These are phyloP conservation scores for Effrenium voratum DNA, from an alignment of 73 alveolate genomes.

Conservation along the genomic window DNA sequence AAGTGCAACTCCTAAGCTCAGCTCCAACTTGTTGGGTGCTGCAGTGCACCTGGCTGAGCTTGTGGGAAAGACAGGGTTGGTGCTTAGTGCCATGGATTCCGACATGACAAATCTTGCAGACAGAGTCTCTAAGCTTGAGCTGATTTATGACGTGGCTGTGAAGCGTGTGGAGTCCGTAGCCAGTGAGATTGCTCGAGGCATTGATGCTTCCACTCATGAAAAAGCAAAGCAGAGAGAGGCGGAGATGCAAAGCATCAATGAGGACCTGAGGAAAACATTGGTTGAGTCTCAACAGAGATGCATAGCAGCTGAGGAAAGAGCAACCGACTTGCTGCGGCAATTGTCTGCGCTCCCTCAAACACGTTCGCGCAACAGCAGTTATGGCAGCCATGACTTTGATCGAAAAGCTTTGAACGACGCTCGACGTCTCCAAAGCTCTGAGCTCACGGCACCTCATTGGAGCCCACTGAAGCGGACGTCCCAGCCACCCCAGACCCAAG, in stretches of 20 bases:
- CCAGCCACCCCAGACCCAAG: no score
- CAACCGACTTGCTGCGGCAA: not conserved
- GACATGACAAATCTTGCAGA: conserved; percentile 46
- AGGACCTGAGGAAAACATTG: not conserved
- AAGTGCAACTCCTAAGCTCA: conserved; percentile 20
- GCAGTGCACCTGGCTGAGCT: conserved; percentile 76
- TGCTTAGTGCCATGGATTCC: conserved; percentile 69
- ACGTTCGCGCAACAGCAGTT: no score
- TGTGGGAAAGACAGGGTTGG: conserved; percentile 67
- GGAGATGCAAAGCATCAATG: not conserved
- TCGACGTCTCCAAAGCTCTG: no score
- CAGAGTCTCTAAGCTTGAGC: conserved; percentile 33
- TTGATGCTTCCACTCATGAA: no score
- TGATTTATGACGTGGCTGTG: conserved; percentile 36
- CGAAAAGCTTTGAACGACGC: no score
- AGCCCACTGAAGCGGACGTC: no score
- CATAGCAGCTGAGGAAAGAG: not conserved
- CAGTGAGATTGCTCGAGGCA: conserved; percentile 28
- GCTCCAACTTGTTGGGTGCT: conserved; percentile 56
- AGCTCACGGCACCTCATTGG: no score
- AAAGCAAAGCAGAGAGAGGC: conserved; percentile 1
- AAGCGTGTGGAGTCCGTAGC: conserved; percentile 64
- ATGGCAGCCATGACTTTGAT: no score
- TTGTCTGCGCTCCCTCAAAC: no score
- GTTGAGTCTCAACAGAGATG: not conserved